Evolutionary conservation across 2,329 filamentous ascomycete genomes (phyloP).

Genomic region (Colletotrichum tropicale): DNA sequence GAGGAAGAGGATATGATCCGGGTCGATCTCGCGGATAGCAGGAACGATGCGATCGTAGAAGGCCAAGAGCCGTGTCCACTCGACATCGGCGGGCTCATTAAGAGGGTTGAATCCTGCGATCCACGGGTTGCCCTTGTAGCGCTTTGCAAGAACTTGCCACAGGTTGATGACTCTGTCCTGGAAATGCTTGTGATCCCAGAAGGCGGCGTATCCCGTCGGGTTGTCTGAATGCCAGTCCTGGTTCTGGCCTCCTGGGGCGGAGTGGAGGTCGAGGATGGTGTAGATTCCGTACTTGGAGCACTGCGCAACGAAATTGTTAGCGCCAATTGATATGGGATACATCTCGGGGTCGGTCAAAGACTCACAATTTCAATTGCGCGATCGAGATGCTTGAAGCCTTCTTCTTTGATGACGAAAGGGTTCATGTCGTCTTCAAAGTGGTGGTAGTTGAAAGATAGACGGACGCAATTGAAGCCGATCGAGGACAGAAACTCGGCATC

Average conservation of each 20-base stretch:
- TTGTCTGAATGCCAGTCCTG: conserved; percentile 52
- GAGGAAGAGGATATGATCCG: conserved; percentile 48
- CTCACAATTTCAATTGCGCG: conserved; percentile 45
- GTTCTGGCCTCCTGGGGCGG: conserved; percentile 50
- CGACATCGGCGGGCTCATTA: conserved; percentile 23
- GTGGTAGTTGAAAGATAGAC: conserved; percentile 66
- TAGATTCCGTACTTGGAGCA: conserved; percentile 47
- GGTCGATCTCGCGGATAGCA: conserved; percentile 38
- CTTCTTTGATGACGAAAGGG: conserved; percentile 48
- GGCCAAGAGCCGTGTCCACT: conserved; percentile 34
- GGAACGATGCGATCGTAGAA: conserved; percentile 40
- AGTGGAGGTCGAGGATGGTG: conserved; percentile 49
- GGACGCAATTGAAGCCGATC: conserved; percentile 61
- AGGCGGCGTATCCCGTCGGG: conserved; percentile 40
- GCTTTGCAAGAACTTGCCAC: conserved; percentile 45
- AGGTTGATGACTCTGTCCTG: conserved; percentile 49
- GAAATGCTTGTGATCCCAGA: conserved; percentile 52
- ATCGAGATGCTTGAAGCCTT: conserved; percentile 54
- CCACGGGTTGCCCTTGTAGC: conserved; percentile 45
- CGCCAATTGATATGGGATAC: not conserved
- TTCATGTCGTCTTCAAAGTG: conserved; percentile 60
- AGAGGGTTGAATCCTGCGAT: conserved; percentile 44
- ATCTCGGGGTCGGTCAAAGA: not conserved
- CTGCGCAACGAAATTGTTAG: not conserved
- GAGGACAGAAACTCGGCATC: conserved; percentile 64